A percentile compares a stretch with the other conserved stretches of the same genome.
Evolutionary conservation across 2,329 filamentous ascomycete species (phyloP).

Genomic region (Cryphonectria parasitica): DNA sequence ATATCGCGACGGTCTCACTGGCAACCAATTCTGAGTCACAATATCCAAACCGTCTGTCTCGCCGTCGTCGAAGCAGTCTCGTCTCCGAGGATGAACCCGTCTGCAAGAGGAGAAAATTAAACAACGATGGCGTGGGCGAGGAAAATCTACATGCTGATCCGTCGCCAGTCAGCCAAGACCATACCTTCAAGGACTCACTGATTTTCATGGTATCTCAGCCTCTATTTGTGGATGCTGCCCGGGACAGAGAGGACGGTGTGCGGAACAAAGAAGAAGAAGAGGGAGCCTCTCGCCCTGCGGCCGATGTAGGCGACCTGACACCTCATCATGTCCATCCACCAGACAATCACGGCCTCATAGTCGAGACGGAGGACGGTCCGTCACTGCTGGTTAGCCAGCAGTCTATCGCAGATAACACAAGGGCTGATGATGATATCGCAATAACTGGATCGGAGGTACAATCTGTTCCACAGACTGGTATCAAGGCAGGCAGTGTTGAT

Average conservation of each 20-base stretch:
- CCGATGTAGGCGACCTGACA: not conserved
- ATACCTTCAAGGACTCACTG: not conserved
- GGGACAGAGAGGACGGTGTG: not conserved
- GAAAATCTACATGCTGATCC: not conserved
- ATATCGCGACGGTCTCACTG: not conserved
- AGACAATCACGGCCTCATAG: not conserved
- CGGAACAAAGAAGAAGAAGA: too few species aligned
- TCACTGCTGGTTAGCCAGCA: not conserved
- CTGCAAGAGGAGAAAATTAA: not conserved
- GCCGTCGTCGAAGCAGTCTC: not conserved
- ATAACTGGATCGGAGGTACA: not conserved
- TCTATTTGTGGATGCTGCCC: not conserved
- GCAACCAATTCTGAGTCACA: not conserved
- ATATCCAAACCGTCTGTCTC: not conserved
- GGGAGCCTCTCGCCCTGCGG: not conserved
- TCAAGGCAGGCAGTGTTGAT: not conserved
- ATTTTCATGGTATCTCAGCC: not conserved
- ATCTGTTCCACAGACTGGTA: not conserved
- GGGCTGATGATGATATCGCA: not conserved
- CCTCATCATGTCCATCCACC: not conserved
- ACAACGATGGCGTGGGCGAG: not conserved
- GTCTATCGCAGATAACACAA: not conserved
- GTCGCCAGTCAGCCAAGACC: not conserved
- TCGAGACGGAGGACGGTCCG: not conserved
- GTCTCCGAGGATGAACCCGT: not conserved